Evolutionary conservation across 1,284 basidiomycete species (phyloP).

Genomic region (Cutaneotrichosporon spelunceum): DNA sequence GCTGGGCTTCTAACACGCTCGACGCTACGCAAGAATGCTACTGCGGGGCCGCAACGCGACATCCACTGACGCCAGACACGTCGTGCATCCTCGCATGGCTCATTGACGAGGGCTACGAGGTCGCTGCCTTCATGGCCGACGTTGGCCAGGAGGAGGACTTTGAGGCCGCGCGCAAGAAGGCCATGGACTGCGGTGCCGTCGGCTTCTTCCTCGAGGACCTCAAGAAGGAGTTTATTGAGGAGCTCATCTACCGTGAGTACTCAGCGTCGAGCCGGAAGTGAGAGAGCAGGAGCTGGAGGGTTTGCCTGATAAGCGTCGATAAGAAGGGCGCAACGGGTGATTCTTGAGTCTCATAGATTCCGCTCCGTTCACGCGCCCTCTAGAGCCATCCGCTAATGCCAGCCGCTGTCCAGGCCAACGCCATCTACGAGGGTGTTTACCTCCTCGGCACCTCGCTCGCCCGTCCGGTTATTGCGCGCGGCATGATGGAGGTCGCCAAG

Average conservation of each 20-base stretch:
- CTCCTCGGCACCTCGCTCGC: constrained; percentile 96
- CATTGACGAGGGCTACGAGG: constrained; percentile 96
- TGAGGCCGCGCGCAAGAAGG: constrained; percentile 86
- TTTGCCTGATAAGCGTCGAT: constrained; percentile 1
- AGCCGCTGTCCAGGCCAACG: constrained; percentile 93
- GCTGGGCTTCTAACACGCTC: too few relatives aligned
- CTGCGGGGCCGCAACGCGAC: neutral
- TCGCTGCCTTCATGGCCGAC: constrained; percentile 98
- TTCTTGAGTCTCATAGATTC: too few relatives aligned
- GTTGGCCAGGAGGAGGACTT: constrained; percentile 99
- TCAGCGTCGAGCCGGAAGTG: neutral
- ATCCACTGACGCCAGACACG: constrained; percentile 63
- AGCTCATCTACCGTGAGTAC: constrained; percentile 78
- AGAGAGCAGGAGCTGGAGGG: neutral
- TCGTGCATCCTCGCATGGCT: constrained; percentile 96
- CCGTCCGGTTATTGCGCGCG: constrained; percentile 96
- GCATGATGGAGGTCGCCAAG: constrained; percentile 94
- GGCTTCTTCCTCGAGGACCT: constrained; percentile 97
- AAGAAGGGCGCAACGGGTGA: neutral
- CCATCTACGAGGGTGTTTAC: constrained; percentile 99
- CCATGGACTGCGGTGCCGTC: constrained; percentile 85
- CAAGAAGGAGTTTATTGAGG: constrained; percentile 90
- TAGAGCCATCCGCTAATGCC: constrained; percentile 1
- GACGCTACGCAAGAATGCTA: neutral
- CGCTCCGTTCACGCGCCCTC: too few relatives aligned